Conservation (phyloP, 345 rosid genomes). For the Carallia brachiata region DNA sequence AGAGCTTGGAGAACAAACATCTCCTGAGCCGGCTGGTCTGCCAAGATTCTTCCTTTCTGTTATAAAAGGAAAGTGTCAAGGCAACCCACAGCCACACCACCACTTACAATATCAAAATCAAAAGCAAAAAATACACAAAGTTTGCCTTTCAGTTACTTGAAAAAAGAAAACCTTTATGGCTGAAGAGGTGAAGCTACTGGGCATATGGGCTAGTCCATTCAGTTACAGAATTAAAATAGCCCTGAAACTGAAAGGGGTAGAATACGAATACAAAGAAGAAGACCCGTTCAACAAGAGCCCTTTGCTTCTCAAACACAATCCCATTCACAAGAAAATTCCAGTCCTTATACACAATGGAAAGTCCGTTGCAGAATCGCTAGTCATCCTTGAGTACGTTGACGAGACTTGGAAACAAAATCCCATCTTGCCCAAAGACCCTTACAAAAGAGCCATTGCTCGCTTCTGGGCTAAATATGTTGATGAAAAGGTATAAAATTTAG, state of each 20-base stretch:
- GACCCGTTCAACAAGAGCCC: constrained; percentile 18
- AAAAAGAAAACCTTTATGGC: not conserved
- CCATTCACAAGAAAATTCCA: constrained; percentile 19
- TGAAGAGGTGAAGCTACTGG: constrained; percentile 19
- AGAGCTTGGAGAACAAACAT: too few species aligned
- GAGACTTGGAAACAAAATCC: constrained; percentile 16
- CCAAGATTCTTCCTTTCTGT: too few species aligned
- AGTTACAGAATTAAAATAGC: constrained; percentile 2
- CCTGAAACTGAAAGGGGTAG: constrained; percentile 18
- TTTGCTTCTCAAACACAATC: constrained; percentile 2
- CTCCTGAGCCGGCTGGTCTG: too few species aligned
- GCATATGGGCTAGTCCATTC: constrained; percentile 10
- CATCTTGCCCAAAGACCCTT: constrained; percentile 14
- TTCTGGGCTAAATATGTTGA: constrained; percentile 21
- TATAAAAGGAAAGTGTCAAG: too few species aligned
- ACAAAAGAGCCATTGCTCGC: constrained; percentile 11
- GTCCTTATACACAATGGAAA: constrained; percentile 23
- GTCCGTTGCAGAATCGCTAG: constrained; percentile 17
- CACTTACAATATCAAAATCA: too few species aligned
- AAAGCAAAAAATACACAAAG: too few species aligned
- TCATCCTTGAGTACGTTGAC: constrained; percentile 21
- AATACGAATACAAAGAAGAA: constrained; percentile 16
- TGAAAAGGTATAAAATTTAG: not conserved
- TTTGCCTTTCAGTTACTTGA: too few species aligned
- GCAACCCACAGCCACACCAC: too few species aligned